Conservation (phyloP, 169 alveolate genomes). For the Cryptosporidium viatorum region DNA sequence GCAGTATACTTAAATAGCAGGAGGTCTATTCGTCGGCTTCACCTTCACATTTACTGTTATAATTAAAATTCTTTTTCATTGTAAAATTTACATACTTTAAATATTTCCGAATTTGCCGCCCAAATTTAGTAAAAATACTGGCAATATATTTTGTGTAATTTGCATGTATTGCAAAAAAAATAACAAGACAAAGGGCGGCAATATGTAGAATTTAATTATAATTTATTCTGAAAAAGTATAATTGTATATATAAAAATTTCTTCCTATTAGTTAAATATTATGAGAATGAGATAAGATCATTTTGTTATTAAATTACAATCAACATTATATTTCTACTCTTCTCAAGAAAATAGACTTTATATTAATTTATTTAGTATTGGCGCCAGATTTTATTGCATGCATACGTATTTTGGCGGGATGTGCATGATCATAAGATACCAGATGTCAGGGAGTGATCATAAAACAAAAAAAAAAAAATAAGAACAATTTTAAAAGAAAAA, state of each 20-base stretch:
- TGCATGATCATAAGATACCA: constrained; percentile 18
- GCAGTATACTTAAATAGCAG: too few species aligned
- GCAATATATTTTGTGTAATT: too few species aligned
- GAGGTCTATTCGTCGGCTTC: too few species aligned
- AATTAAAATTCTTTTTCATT: too few species aligned
- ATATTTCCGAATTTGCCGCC: background rate
- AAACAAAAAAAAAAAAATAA: background rate
- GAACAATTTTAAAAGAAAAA: background rate
- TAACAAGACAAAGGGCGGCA: background rate
- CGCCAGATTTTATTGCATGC: constrained; percentile 6
- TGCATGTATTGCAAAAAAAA: background rate
- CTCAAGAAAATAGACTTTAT: too few species aligned
- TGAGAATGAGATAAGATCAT: background rate
- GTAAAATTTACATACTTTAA: too few species aligned
- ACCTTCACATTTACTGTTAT: background rate
- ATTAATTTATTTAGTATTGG: background rate
- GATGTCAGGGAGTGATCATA: background rate
- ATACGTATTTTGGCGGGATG: constrained; percentile 9
- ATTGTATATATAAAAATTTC: background rate
- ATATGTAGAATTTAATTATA: too few species aligned
- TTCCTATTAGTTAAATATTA: too few species aligned
- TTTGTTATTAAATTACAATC: too few species aligned
- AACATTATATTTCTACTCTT: too few species aligned
- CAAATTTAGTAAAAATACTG: too few species aligned
- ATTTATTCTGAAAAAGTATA: too few species aligned